These are phyloP conservation scores for Copromyces sp. DNA, from an alignment of 495 filamentous ascomycete species.

Conservation along the genomic window DNA sequence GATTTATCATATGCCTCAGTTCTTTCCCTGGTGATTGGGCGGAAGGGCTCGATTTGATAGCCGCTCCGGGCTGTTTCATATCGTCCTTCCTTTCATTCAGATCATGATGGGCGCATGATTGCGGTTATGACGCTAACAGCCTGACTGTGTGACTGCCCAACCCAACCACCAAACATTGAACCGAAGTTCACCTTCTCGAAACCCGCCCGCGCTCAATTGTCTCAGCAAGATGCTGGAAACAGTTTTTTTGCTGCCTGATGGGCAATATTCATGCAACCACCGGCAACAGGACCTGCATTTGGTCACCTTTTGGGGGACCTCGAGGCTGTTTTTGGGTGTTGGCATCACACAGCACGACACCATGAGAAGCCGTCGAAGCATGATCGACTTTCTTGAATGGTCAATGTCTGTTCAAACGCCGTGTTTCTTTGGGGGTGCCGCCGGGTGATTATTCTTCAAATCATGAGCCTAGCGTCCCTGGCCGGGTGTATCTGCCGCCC, in stretches of 20 bases:
- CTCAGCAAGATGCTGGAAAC: neutral
- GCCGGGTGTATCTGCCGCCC: neutral
- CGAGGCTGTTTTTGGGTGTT: neutral
- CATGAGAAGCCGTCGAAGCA: neutral
- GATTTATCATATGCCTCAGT: neutral
- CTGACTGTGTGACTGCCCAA: constrained; percentile 27
- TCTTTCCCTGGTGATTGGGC: constrained; percentile 14
- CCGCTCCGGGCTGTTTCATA: constrained; percentile 24
- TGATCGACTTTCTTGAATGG: neutral
- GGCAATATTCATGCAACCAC: neutral
- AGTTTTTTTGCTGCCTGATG: constrained; percentile 13
- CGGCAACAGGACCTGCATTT: constrained; percentile 2
- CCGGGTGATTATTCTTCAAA: neutral
- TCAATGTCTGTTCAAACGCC: neutral
- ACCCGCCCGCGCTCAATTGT: neutral
- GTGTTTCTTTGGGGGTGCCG: neutral
- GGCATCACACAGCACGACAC: neutral
- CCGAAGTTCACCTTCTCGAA: constrained; percentile 1
- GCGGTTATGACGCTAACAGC: constrained; percentile 7
- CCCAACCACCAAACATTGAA: neutral
- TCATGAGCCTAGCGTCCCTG: neutral
- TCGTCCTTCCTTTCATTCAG: constrained; percentile 7
- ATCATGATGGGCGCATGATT: constrained; percentile 12
- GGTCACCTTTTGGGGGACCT: neutral
- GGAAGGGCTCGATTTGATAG: constrained; percentile 8